phyloP scores from a whole-genome alignment of 305 asterid genomes.

The Fraxinus nigra region DNA sequence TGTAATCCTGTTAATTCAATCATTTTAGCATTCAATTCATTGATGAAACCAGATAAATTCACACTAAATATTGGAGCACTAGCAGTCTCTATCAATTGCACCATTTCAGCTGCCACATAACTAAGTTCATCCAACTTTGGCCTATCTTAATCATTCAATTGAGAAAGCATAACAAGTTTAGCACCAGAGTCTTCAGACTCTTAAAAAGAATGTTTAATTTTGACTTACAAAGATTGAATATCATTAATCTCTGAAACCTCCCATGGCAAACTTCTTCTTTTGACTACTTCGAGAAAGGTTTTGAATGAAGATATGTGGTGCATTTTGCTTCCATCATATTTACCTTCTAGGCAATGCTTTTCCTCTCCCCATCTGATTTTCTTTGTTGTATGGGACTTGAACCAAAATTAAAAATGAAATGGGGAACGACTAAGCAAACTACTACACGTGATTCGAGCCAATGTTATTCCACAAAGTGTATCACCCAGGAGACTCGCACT shows the following conservation, averaged over 20 bases:
- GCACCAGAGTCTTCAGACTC: constrained; percentile 28
- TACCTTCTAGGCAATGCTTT: constrained; percentile 47
- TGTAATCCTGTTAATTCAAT: constrained; percentile 54
- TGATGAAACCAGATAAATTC: constrained; percentile 47
- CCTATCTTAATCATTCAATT: constrained; percentile 19
- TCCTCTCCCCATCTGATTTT: constrained; percentile 68
- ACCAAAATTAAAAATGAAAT: constrained; percentile 57
- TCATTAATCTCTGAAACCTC: constrained; percentile 59
- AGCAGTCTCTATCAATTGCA: constrained; percentile 54
- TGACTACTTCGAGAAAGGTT: constrained; percentile 63
- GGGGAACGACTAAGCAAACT: constrained; percentile 7
- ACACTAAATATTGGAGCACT: constrained; percentile 65
- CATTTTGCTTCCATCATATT: constrained; percentile 55
- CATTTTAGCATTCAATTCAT: constrained; percentile 71
- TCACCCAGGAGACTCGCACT: constrained; percentile 50
- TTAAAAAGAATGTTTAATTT: constrained; percentile 55
- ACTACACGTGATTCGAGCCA: constrained; percentile 36
- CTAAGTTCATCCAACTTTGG: constrained; percentile 37
- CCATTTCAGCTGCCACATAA: constrained; percentile 53
- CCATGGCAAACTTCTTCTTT: constrained; percentile 57
- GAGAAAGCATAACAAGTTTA: constrained; percentile 14
- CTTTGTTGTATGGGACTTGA: constrained; percentile 52
- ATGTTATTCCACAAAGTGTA: constrained; percentile 63
- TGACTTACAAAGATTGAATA: constrained; percentile 66
- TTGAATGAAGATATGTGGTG: constrained; percentile 66